Percentiles rank a stretch among this genome's conserved stretches.
Evolutionary conservation across 2,329 filamentous ascomycete species (phyloP).

Genomic region (Mollisia scopiformis): DNA sequence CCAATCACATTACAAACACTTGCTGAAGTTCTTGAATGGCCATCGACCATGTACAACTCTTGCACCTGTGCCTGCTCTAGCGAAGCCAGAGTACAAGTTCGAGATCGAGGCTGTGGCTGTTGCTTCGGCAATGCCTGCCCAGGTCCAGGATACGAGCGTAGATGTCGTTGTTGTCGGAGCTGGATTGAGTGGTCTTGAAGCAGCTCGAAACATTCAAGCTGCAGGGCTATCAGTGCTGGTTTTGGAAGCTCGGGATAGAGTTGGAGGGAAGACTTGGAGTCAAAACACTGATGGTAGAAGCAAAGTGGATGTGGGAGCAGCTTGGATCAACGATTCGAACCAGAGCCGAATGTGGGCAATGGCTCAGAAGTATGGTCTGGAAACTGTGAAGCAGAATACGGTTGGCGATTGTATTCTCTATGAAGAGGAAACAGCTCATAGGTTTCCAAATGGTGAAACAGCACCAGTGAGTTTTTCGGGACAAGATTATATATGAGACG

Average conservation of each 20-base stretch:
- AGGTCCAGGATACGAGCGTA: neutral
- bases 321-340: slow-evolving; percentile 54
- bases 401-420: slow-evolving; percentile 34
- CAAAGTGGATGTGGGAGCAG: slow-evolving; percentile 45
- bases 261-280: slow-evolving; percentile 6
- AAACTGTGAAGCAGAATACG: slow-evolving; percentile 52
- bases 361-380: slow-evolving; percentile 42
- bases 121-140: neutral
- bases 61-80: slow-evolving; percentile 45
- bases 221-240: slow-evolving; percentile 1
- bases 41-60: slow-evolving; percentile 48
- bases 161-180: slow-evolving; percentile 7
- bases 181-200: slow-evolving; percentile 1
- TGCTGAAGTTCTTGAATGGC: slow-evolving; percentile 41
- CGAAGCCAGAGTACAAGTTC: slow-evolving; percentile 43
- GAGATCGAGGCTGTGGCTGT: slow-evolving; percentile 47
- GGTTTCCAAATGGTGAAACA: slow-evolving; percentile 29
- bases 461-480: neutral
- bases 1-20: slow-evolving; percentile 40
- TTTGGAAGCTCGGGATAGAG: slow-evolving; percentile 2
- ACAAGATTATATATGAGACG: neutral
- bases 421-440: slow-evolving; percentile 1
- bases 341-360: slow-evolving; percentile 42
- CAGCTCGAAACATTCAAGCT: slow-evolving; percentile 1
- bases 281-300: neutral